Evolutionary conservation across 495 filamentous ascomycete genomes (phyloP).

Genomic region (Aspergillus carlsbadensis): DNA sequence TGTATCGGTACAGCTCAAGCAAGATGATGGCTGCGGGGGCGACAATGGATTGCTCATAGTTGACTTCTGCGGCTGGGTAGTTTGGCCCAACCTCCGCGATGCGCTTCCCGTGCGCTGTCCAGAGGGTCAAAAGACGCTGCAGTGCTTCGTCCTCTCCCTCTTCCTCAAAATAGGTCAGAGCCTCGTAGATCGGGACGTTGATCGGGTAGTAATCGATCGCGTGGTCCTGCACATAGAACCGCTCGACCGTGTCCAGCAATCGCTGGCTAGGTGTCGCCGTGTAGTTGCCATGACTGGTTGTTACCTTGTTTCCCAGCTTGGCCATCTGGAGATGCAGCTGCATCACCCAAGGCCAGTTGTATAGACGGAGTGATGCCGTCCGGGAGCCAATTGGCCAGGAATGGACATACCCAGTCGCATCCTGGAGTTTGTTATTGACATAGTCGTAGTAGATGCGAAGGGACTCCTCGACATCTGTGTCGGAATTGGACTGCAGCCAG

Average conservation of each 20-base stretch:
- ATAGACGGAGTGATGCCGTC: not conserved
- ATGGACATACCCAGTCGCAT: not conserved
- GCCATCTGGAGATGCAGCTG: not conserved
- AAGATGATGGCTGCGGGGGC: not conserved
- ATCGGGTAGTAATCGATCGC: not conserved
- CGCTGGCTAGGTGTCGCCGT: not conserved
- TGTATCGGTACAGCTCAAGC: not conserved
- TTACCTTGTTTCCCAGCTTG: not conserved
- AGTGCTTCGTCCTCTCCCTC: too few relatives aligned
- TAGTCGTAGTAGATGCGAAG: not conserved
- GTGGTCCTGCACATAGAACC: not conserved
- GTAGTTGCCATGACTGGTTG: not conserved
- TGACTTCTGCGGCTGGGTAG: not conserved
- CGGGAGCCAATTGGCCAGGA: not conserved
- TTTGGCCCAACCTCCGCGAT: not conserved
- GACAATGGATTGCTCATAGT: conserved; percentile 1
- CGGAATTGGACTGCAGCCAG: not conserved
- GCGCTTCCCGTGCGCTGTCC: too few relatives aligned
- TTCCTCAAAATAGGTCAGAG: not conserved
- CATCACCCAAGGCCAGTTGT: conserved; percentile 1
- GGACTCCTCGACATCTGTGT: not conserved
- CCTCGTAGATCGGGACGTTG: not conserved
- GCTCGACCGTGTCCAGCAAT: not conserved
- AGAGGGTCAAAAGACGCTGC: too few relatives aligned
- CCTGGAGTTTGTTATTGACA: not conserved